Percentiles rank a stretch among this genome's conserved stretches.
phyloP scores from a whole-genome alignment of 2,329 filamentous ascomycete genomes.

The Penicillium sp. region DNA sequence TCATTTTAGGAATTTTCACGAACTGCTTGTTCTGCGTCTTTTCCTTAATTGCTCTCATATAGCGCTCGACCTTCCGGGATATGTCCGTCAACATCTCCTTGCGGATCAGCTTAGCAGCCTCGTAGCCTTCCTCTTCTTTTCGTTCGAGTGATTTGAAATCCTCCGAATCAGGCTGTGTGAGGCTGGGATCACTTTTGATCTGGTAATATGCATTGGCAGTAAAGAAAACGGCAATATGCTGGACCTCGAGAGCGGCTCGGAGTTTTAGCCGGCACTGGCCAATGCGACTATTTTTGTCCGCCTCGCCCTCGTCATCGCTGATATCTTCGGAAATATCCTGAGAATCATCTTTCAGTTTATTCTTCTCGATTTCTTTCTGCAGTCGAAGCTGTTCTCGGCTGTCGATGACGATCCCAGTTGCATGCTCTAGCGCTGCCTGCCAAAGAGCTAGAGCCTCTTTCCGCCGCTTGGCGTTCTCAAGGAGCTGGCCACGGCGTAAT shows the following conservation, averaged over 20 bases:
- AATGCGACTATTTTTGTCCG: slow-evolving; percentile 49
- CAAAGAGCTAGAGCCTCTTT: slow-evolving; percentile 69
- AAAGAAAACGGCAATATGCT: slow-evolving; percentile 82
- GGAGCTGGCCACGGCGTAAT: slow-evolving; percentile 70
- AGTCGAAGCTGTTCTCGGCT: slow-evolving; percentile 60
- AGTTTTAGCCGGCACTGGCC: slow-evolving; percentile 63
- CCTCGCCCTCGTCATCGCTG: slow-evolving; percentile 40
- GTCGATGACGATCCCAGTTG: slow-evolving; percentile 53
- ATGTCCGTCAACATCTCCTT: slow-evolving; percentile 68
- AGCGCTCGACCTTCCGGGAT: slow-evolving; percentile 57
- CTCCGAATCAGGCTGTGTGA: slow-evolving; percentile 65
- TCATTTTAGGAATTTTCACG: slow-evolving; percentile 61
- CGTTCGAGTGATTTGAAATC: slow-evolving; percentile 65
- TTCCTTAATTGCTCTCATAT: slow-evolving; percentile 62
- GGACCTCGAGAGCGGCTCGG: slow-evolving; percentile 69
- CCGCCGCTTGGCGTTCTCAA: slow-evolving; percentile 69
- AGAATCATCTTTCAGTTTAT: not conserved
- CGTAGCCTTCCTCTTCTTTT: slow-evolving; percentile 70
- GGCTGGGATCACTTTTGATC: slow-evolving; percentile 67
- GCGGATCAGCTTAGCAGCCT: slow-evolving; percentile 71
- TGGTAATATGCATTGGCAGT: slow-evolving; percentile 80
- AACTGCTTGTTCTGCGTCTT: slow-evolving; percentile 57
- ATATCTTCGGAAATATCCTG: slow-evolving; percentile 5
- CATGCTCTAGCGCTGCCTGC: slow-evolving; percentile 55
- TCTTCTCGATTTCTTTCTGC: slow-evolving; percentile 40